phyloP scores from a whole-genome alignment of 345 rosid genomes.

The Lagerstroemia speciosa region DNA sequence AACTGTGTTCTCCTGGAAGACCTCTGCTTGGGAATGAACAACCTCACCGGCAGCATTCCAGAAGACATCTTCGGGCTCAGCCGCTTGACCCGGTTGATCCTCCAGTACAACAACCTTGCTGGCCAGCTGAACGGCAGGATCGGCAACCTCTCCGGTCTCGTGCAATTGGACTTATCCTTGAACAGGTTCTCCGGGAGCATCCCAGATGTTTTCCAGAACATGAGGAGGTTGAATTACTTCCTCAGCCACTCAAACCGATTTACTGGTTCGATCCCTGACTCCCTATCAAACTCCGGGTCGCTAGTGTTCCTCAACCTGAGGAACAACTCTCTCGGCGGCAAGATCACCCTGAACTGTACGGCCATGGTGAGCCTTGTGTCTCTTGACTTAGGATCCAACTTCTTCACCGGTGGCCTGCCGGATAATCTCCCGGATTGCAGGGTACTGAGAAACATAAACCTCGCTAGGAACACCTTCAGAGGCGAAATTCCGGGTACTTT shows the following conservation, averaged over 20 bases:
- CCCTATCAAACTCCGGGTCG: conserved; percentile 43
- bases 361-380: conserved; percentile 45
- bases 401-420: conserved; percentile 47
- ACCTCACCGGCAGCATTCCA: conserved; percentile 6
- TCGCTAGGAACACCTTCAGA: conserved; percentile 49
- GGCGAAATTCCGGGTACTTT: conserved; percentile 60
- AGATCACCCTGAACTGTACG: conserved; percentile 43
- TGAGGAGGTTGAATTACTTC: conserved; percentile 28
- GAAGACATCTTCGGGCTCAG: conserved; percentile 23
- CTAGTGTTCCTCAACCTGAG: conserved; percentile 52
- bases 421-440: conserved; percentile 46
- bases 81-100: conserved; percentile 27
- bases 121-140: conserved; percentile 36
- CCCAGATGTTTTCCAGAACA: conserved; percentile 45
- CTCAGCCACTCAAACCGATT: conserved; percentile 44
- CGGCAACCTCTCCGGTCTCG: conserved; percentile 36
- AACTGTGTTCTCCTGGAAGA: conserved; percentile 13
- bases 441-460: conserved; percentile 40
- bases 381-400: conserved; percentile 60
- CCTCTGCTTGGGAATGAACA: conserved; percentile 7
- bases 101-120: conserved; percentile 48
- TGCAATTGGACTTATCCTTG: conserved; percentile 43
- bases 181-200: conserved; percentile 46
- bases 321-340: conserved; percentile 60
- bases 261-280: conserved; percentile 43